phyloP scores from a whole-genome alignment of 2,329 filamentous ascomycete genomes.

The Rutstroemia sp. region DNA sequence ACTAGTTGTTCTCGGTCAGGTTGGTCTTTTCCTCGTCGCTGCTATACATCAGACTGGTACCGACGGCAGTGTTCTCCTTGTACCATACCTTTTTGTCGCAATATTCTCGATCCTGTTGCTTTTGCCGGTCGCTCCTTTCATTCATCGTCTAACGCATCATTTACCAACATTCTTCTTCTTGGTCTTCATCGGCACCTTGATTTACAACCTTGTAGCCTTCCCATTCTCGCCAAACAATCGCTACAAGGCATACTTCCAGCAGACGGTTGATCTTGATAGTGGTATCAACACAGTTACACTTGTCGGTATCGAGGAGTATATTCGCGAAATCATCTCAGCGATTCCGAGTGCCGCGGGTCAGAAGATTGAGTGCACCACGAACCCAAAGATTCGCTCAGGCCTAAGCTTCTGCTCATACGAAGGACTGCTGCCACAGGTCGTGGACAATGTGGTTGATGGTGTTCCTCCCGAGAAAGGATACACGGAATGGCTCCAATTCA shows the following conservation, averaged over 20 bases:
- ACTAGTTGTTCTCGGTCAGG: conserved; percentile 69
- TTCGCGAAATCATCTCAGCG: conserved; percentile 57
- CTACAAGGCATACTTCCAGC: conserved; percentile 82
- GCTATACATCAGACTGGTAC: conserved; percentile 73
- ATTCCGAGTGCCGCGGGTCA: conserved; percentile 66
- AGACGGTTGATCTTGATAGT: conserved; percentile 69
- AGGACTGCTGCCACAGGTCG: conserved; percentile 59
- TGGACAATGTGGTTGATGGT: conserved; percentile 37
- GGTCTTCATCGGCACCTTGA: conserved; percentile 65
- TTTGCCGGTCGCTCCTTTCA: conserved; percentile 71
- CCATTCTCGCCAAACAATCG: conserved; percentile 76
- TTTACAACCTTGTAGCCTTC: conserved; percentile 83
- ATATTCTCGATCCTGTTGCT: conserved; percentile 63
- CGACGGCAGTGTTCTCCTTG: conserved; percentile 68
- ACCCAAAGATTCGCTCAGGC: conserved; percentile 37
- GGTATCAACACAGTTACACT: conserved; percentile 64
- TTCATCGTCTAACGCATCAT: conserved; percentile 80
- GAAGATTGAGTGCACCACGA: conserved; percentile 42
- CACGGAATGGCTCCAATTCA: conserved; percentile 57
- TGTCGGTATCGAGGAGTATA: conserved; percentile 58
- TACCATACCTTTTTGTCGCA: conserved; percentile 65
- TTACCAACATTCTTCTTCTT: conserved; percentile 69
- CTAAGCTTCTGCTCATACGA: conserved; percentile 64
- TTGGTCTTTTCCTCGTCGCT: conserved; percentile 64
- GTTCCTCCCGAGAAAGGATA: conserved; percentile 38